Evolutionary conservation across 805 yeast species (phyloP), one percentile per base, ranked within the genome.

Genomic region (Metschnikowia continentalis): DNA sequence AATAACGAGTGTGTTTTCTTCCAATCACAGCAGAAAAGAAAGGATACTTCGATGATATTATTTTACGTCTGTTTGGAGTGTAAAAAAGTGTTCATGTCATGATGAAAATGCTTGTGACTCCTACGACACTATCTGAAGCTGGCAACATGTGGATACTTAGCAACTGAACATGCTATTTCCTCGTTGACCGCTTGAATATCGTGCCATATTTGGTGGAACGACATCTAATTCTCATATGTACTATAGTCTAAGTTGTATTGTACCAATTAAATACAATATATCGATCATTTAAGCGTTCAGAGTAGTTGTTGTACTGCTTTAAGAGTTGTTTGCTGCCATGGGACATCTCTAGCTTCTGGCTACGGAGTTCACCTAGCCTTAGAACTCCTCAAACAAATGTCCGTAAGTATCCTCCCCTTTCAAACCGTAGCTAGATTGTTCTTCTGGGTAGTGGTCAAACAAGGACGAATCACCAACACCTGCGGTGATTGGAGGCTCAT

Each of bases 11-110:
- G 96, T 69, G 99, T 94, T 37, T 94, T 94, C 67, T 94, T 94
- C 79, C 99, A 94, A 71, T 84, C 94, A 23, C 99, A 94, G 68
- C 97, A 94, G 70, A 82, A 91, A 62, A 80, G 97, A 51, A 90
- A 89, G 46, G 99, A 94, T 66, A 94, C 99, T 1, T 84, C 92
- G 52, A 94, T 94, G 99, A 84, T 86, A 47, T 77, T 90, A 70
- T 91, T 91, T 66, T 94, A 89, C 68, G 99, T 94, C 48, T 92
- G 99, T 69, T 71, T 88, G 60, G 79, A 83, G 49, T 92, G 99
- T 68, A 87, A 88, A 57, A 83, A 87, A 63, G 90, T 87, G 64
- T 86, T 81, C 59, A 69, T 78, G 59, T 66, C 69, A 32, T 55
- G 46, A 42, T 22, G n/a, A 22, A 42, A 13, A 42, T 15, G 17